phyloP scores from a whole-genome alignment of 495 filamentous ascomycete species.

The Tuber umbilicatum region DNA sequence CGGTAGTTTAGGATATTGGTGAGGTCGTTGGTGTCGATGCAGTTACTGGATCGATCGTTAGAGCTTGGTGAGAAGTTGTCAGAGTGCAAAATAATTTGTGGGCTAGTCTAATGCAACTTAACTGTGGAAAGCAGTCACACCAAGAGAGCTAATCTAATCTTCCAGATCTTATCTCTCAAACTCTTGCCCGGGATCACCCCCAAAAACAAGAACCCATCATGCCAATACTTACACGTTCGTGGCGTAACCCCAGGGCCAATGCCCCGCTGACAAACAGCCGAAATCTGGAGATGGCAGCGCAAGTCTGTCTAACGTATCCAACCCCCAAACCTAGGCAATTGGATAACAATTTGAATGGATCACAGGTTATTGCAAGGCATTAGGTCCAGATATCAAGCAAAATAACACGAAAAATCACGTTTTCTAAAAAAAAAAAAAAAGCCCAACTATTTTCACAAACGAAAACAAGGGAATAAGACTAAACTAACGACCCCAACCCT shows the following conservation, averaged over 20 bases:
- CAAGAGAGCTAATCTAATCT: conserved; percentile 7
- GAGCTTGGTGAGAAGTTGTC: conserved; percentile 17
- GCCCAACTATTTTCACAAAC: neutral
- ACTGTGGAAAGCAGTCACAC: conserved; percentile 35
- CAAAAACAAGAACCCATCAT: no score
- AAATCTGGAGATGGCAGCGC: neutral
- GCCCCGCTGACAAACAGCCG: neutral
- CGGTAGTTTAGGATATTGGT: conserved; percentile 22
- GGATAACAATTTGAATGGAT: neutral
- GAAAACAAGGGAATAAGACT: conserved; percentile 2
- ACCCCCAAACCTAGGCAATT: neutral
- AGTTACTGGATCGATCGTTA: conserved; percentile 16
- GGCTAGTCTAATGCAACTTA: conserved; percentile 13
- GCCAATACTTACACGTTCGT: neutral
- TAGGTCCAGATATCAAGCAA: neutral
- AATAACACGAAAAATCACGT: conserved; percentile 3
- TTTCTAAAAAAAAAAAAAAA: neutral
- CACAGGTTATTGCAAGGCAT: neutral
- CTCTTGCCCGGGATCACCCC: neutral
- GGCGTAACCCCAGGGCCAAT: neutral
- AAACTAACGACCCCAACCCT: neutral
- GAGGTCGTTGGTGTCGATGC: conserved; percentile 21
- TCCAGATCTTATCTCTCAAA: neutral
- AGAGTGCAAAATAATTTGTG: conserved; percentile 21
- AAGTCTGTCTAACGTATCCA: neutral